A percentile compares a stretch with the other conserved stretches of the same genome.
Conservation (phyloP, 148 eudicot species). For the Spergularia marina region DNA sequence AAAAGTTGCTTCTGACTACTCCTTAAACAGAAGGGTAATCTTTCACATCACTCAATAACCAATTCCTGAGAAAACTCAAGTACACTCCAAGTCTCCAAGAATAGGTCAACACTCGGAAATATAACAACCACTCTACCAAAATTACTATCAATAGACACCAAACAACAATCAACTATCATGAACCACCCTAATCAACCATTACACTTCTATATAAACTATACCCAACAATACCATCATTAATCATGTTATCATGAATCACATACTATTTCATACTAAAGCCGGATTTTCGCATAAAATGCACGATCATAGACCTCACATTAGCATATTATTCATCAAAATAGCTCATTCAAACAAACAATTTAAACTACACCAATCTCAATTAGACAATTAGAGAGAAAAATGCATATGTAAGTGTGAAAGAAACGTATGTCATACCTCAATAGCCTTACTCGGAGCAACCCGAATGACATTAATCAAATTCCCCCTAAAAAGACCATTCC, state of each 20-base stretch:
- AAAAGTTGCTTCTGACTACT: neutral
- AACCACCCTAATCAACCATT: neutral
- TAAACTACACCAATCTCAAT: neutral
- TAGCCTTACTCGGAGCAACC: conserved; percentile 96
- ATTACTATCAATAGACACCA: neutral
- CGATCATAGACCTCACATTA: neutral
- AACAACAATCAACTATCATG: neutral
- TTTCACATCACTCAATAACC: conserved; percentile 2
- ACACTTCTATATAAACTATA: too few species aligned
- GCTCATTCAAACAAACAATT: neutral
- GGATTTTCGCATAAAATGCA: neutral
- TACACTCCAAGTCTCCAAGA: conserved; percentile 1
- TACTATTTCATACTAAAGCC: neutral
- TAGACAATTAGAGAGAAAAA: neutral
- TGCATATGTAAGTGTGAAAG: neutral
- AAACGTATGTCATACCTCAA: conserved; percentile 69
- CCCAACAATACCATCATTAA: too few species aligned
- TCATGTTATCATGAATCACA: too few species aligned
- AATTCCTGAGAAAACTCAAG: neutral
- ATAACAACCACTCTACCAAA: neutral
- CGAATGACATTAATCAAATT: conserved; percentile 90
- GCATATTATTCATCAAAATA: neutral
- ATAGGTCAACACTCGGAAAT: neutral
- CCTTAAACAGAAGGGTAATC: too few species aligned
- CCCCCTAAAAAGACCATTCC: conserved; percentile 91